These are phyloP conservation scores for Sclerotiophoma versabilis DNA, from an alignment of 2,329 filamentous ascomycete species.

Conservation along the genomic window DNA sequence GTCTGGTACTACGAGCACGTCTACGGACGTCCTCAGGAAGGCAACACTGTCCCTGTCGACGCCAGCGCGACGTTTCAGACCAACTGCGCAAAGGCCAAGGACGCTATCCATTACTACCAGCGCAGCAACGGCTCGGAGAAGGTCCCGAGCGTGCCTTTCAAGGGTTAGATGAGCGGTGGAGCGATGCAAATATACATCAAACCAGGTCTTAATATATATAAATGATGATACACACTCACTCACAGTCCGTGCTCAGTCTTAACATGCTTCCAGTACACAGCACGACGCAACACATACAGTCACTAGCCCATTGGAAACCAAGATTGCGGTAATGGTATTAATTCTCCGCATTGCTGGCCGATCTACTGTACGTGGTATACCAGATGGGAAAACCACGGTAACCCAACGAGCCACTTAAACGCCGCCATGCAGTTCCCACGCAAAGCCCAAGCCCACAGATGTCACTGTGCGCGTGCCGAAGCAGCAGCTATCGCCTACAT, in stretches of 20 bases:
- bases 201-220: not conserved
- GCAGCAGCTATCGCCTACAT: conserved; percentile 41
- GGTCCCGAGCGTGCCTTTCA: conserved; percentile 36
- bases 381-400: not conserved
- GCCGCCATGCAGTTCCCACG: conserved; percentile 41
- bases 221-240: too few species aligned
- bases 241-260: too few species aligned
- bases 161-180: not conserved
- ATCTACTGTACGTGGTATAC: too few species aligned
- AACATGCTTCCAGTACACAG: too few species aligned
- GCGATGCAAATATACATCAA: not conserved
- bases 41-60: conserved; percentile 56
- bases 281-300: too few species aligned
- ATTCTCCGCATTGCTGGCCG: too few species aligned
- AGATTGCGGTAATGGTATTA: too few species aligned
- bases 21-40: conserved; percentile 63
- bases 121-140: conserved; percentile 53
- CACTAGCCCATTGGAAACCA: too few species aligned
- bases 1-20: conserved; percentile 72
- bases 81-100: conserved; percentile 62
- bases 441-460: conserved; percentile 29
- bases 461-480: conserved; percentile 39
- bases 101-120: conserved; percentile 64
- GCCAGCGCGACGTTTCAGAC: conserved; percentile 57
- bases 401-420: too few species aligned